These are phyloP conservation scores for Sugiyamaella qingdaonensis DNA, from an alignment of 805 yeast genomes.

Conservation along the genomic window DNA sequence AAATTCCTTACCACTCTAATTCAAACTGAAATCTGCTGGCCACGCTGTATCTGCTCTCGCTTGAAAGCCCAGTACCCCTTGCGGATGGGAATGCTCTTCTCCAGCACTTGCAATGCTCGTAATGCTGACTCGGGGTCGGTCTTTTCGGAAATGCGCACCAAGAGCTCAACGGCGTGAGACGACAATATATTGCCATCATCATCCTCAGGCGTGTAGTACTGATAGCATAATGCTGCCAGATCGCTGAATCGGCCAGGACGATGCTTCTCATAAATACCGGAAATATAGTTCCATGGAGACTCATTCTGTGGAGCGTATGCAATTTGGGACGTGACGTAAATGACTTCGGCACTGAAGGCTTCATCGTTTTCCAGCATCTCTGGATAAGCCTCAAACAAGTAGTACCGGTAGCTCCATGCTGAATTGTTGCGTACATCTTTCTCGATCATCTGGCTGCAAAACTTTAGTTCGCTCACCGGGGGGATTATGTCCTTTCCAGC, in stretches of 20 bases:
- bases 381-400: conserved; percentile 25
- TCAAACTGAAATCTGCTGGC: too few relatives aligned
- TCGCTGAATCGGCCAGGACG: conserved; percentile 8
- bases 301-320: conserved; percentile 70
- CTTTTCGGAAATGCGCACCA: conserved; percentile 45
- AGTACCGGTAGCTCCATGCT: conserved; percentile 87
- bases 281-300: conserved; percentile 79
- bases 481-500: neutral
- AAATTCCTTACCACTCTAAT: too few relatives aligned
- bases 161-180: conserved; percentile 58
- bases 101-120: conserved; percentile 49
- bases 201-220: conserved; percentile 18
- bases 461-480: conserved; percentile 32
- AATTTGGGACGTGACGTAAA: conserved; percentile 48
- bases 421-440: conserved; percentile 82
- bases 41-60: conserved; percentile 16
- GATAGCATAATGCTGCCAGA: conserved; percentile 1
- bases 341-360: conserved; percentile 45
- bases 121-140: conserved; percentile 36
- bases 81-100: conserved; percentile 59
- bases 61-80: conserved; percentile 57
- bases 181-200: conserved; percentile 39
- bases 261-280: conserved; percentile 46
- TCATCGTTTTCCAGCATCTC: conserved; percentile 15
- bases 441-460: conserved; percentile 45